phyloP scores from a whole-genome alignment of 331 rosid genomes.

The Saraca asoca region DNA sequence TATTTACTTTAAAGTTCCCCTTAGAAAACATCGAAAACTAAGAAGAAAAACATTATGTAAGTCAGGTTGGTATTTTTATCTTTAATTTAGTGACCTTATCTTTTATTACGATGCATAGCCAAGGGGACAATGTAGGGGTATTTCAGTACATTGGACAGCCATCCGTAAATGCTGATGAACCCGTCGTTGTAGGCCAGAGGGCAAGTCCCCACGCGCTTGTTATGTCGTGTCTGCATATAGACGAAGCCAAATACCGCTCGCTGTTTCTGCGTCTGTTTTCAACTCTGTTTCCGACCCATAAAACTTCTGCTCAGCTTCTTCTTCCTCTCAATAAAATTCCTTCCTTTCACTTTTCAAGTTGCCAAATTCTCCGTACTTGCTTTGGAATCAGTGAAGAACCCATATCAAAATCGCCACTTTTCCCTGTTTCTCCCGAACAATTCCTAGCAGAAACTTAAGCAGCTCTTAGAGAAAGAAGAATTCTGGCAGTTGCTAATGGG shows the following conservation, averaged over 20 bases:
- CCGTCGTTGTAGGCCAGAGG: background rate
- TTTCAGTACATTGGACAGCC: background rate
- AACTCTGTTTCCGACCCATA: background rate
- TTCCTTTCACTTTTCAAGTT: background rate
- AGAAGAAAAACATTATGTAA: too few species aligned
- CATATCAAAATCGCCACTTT: background rate
- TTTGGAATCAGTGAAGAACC: background rate
- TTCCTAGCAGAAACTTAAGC: background rate
- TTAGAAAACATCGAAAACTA: too few species aligned
- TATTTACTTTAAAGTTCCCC: too few species aligned
- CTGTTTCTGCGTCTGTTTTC: constrained; percentile 10
- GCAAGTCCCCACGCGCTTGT: constrained; percentile 29
- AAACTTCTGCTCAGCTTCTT: background rate
- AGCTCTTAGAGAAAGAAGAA: background rate
- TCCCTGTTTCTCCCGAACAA: background rate
- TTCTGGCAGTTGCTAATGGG: constrained; percentile 42
- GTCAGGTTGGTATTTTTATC: too few species aligned
- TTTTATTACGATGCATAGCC: too few species aligned
- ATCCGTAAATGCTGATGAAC: background rate
- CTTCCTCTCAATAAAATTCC: constrained; percentile 19
- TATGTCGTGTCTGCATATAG: background rate
- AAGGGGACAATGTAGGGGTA: background rate
- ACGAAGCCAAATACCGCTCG: constrained; percentile 23
- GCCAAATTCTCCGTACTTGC: background rate
- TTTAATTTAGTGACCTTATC: too few species aligned